phyloP scores from a whole-genome alignment of 306 rosid species.

The Acacia confusa region DNA sequence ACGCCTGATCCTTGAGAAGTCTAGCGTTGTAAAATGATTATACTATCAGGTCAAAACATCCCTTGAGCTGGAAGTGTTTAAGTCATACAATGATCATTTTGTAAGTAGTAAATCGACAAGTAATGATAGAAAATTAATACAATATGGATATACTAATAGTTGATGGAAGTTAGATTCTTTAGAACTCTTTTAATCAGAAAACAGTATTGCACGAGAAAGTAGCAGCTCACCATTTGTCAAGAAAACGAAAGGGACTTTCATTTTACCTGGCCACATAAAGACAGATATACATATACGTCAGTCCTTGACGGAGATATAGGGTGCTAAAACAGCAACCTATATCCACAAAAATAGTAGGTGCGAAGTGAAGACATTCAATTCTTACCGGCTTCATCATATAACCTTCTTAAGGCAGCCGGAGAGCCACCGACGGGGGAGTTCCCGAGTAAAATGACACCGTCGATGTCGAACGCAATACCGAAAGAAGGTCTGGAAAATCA shows the following conservation, averaged over 20 bases:
- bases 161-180: not conserved
- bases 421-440: slow-evolving; percentile 80
- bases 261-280: slow-evolving; percentile 50
- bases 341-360: not conserved
- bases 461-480: slow-evolving; percentile 93
- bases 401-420: slow-evolving; percentile 57
- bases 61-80: not conserved
- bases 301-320: not conserved
- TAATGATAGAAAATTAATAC: not conserved
- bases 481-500: slow-evolving; percentile 51
- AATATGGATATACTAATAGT: not conserved
- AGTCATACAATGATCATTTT: not conserved
- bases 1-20: not conserved
- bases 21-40: not conserved
- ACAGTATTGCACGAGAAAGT: slow-evolving; percentile 27
- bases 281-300: slow-evolving; percentile 6
- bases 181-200: not conserved
- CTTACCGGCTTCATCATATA: slow-evolving; percentile 62
- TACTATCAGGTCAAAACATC: not conserved
- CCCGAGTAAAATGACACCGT: slow-evolving; percentile 84
- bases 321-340: not conserved
- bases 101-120: not conserved
- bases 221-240: slow-evolving; percentile 76
- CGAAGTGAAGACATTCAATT: not conserved
- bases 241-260: slow-evolving; percentile 70